These are phyloP conservation scores for Paramecium tetraurelia DNA, from an alignment of 73 alveolate genomes.

Conservation along the genomic window DNA sequence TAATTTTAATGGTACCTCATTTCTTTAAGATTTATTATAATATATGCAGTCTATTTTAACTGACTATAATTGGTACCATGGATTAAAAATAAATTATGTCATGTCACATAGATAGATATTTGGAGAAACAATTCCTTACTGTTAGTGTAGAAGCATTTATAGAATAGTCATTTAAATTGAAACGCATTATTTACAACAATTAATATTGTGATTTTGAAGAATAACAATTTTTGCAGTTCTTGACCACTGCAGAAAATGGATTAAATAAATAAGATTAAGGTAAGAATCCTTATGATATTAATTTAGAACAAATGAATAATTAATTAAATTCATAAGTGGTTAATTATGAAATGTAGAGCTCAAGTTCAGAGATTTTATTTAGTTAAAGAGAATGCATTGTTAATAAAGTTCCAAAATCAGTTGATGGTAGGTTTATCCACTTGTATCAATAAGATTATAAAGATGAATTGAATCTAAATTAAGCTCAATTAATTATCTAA, in stretches of 20 bases:
- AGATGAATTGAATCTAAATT: not conserved
- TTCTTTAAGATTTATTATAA: not conserved
- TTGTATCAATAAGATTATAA: not conserved
- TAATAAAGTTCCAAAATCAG: not conserved
- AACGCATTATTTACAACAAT: not conserved
- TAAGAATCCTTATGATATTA: not conserved
- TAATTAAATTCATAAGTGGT: not conserved
- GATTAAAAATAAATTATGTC: not conserved
- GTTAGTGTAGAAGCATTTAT: not conserved
- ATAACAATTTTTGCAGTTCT: not conserved
- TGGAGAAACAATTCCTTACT: not conserved
- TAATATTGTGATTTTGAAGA: slow-evolving; percentile 10
- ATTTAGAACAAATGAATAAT: not conserved
- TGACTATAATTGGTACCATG: not conserved
- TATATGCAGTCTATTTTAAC: not conserved
- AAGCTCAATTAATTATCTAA: not conserved
- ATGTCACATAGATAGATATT: not conserved
- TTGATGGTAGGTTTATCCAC: not conserved
- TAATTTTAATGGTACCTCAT: not conserved
- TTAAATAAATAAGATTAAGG: not conserved
- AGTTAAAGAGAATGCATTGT: not conserved
- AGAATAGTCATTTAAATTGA: not conserved
- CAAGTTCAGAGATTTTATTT: not conserved
- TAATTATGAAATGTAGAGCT: not conserved
- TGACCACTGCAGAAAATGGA: not conserved